Conservation (phyloP, 1,139 yeast genomes). For the Suhomyces anneliseae region DNA sequence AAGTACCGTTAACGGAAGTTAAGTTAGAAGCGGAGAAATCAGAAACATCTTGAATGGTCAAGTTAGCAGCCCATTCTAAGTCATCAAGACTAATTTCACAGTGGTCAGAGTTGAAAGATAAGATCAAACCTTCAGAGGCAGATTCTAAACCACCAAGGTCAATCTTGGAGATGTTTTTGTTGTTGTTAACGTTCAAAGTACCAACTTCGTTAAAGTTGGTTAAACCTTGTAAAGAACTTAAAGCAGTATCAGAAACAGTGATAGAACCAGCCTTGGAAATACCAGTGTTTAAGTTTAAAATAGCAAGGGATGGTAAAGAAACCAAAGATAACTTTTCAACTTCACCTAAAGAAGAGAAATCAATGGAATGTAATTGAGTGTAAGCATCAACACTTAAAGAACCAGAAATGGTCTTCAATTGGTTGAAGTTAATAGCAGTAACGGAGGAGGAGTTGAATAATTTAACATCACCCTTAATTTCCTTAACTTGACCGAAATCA, state of each 20-base stretch:
- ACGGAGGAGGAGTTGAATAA: slow-evolving; percentile 45
- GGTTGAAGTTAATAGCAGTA: slow-evolving; percentile 33
- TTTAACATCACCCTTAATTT: slow-evolving; percentile 35
- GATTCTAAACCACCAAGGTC: slow-evolving; percentile 36
- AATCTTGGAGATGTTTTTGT: slow-evolving; percentile 42
- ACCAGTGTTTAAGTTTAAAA: slow-evolving; percentile 39
- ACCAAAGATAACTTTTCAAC: slow-evolving; percentile 36
- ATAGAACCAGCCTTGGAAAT: slow-evolving; percentile 35
- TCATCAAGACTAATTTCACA: slow-evolving; percentile 39
- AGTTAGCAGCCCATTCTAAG: slow-evolving; percentile 45
- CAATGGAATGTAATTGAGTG: slow-evolving; percentile 44
- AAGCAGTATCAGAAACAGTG: slow-evolving; percentile 46
- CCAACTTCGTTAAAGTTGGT: slow-evolving; percentile 34
- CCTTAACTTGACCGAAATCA: slow-evolving; percentile 36
- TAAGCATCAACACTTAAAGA: slow-evolving; percentile 37
- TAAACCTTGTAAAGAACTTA: slow-evolving; percentile 39
- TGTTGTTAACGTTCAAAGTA: slow-evolving; percentile 44
- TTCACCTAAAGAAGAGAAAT: slow-evolving; percentile 34
- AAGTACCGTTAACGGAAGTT: slow-evolving; percentile 44
- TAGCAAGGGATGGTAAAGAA: slow-evolving; percentile 46
- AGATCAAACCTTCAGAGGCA: slow-evolving; percentile 38
- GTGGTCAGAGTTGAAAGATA: slow-evolving; percentile 46
- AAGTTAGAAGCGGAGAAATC: slow-evolving; percentile 34
- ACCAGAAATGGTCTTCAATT: slow-evolving; percentile 37
- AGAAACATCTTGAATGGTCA: slow-evolving; percentile 45